These are phyloP conservation scores for Copromyces sp. DNA, from an alignment of 495 filamentous ascomycete species.

Conservation along the genomic window DNA sequence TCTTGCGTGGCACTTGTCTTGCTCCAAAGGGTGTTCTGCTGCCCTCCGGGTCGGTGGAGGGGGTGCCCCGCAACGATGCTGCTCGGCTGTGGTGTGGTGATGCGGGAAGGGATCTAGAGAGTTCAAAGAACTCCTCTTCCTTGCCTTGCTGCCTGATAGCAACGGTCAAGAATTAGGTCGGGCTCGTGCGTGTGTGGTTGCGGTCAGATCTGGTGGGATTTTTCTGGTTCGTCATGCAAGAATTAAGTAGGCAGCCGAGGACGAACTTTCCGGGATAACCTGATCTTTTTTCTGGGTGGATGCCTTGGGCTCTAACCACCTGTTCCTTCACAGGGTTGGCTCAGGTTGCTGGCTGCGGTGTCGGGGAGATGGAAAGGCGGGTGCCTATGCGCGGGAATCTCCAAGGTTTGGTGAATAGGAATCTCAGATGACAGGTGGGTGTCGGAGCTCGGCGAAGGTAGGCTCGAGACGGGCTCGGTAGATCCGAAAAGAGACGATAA, in stretches of 20 bases:
- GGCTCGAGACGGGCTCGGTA: background rate
- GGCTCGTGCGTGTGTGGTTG: background rate
- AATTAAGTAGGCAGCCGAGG: background rate
- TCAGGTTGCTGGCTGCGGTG: background rate
- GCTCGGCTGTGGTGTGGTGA: background rate
- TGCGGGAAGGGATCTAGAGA: background rate
- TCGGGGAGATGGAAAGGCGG: background rate
- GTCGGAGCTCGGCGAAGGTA: background rate
- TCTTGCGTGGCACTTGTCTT: background rate
- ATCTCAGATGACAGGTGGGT: background rate
- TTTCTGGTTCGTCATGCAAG: background rate
- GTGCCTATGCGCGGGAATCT: background rate
- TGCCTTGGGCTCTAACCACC: background rate
- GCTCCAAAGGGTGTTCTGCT: background rate
- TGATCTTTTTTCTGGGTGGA: background rate
- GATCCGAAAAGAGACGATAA: background rate
- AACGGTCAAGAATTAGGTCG: background rate
- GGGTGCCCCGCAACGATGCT: background rate
- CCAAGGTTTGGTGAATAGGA: background rate
- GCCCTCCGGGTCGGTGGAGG: background rate
- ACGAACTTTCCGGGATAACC: background rate
- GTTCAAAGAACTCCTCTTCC: background rate
- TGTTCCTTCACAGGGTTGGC: background rate
- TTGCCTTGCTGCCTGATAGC: background rate
- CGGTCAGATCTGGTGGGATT: background rate